Percentiles rank a stretch among this genome's conserved stretches.
phyloP scores from a whole-genome alignment of 208 protist species.

The Trypanosoma boissoni region DNA sequence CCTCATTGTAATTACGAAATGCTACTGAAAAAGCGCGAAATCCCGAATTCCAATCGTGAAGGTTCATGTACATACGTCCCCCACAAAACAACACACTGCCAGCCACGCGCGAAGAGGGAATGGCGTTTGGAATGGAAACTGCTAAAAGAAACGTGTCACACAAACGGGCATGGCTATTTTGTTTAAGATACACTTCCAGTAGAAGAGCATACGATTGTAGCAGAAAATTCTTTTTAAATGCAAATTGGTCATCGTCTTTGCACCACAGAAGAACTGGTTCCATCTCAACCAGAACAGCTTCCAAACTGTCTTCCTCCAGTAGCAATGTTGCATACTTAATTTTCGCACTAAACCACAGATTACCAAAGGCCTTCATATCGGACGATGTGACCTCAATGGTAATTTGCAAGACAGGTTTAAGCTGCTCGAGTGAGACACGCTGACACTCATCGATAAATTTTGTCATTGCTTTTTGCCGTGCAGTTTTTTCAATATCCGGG shows the following conservation, averaged over 20 bases:
- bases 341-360: slow-evolving; percentile 92
- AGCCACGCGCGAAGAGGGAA: slow-evolving; percentile 88
- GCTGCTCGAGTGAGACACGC: slow-evolving; percentile 41
- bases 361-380: slow-evolving; percentile 37
- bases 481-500: slow-evolving; percentile 27
- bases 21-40: slow-evolving; percentile 92
- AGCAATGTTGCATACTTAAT: slow-evolving; percentile 69
- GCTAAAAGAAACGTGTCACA: slow-evolving; percentile 39
- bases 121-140: slow-evolving; percentile 44
- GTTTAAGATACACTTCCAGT: slow-evolving; percentile 86
- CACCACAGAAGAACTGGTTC: slow-evolving; percentile 68
- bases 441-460: slow-evolving; percentile 89
- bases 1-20: slow-evolving; percentile 93
- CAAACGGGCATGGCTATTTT: slow-evolving; percentile 69
- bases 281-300: slow-evolving; percentile 42
- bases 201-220: slow-evolving; percentile 85
- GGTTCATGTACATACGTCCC: slow-evolving; percentile 80
- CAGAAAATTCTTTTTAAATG: slow-evolving; percentile 29
- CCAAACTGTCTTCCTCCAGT: slow-evolving; percentile 23
- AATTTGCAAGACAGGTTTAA: slow-evolving; percentile 55
- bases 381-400: slow-evolving; percentile 64
- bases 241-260: slow-evolving; percentile 46
- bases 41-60: slow-evolving; percentile 89
- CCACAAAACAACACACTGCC: slow-evolving; percentile 92
- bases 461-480: slow-evolving; percentile 77